Evolutionary conservation across 2,329 filamentous ascomycete species (phyloP).

Genomic region (Fusarium sp.): DNA sequence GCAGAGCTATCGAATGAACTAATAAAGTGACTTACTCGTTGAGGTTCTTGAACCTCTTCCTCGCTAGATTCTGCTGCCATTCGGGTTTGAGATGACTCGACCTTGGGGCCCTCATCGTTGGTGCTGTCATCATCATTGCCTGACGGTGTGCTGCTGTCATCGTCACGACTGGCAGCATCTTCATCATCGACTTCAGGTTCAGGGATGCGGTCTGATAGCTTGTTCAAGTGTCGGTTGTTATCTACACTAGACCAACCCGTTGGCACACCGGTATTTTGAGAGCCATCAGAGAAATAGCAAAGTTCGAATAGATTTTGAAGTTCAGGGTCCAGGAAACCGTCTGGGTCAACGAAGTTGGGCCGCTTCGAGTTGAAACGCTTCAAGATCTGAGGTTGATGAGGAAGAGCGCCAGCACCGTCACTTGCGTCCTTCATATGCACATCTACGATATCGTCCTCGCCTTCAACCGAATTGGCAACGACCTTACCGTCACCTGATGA

Average conservation of each 20-base stretch:
- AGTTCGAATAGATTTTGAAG: constrained; percentile 84
- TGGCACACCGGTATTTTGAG: constrained; percentile 71
- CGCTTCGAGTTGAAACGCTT: constrained; percentile 65
- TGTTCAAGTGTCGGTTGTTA: constrained; percentile 71
- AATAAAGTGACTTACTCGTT: constrained; percentile 46
- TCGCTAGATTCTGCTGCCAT: constrained; percentile 74
- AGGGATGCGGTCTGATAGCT: constrained; percentile 63
- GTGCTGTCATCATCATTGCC: constrained; percentile 68
- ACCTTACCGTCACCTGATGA: constrained; percentile 80
- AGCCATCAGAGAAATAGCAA: constrained; percentile 72
- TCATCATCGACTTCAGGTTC: constrained; percentile 61
- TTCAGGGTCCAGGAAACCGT: constrained; percentile 71
- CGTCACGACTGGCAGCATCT: constrained; percentile 65
- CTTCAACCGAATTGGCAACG: constrained; percentile 83
- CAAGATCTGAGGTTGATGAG: constrained; percentile 53
- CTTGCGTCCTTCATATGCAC: constrained; percentile 83
- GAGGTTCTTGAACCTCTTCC: constrained; percentile 60
- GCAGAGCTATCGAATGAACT: neutral
- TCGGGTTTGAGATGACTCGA: constrained; percentile 60
- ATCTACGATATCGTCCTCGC: constrained; percentile 92
- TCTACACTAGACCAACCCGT: constrained; percentile 78
- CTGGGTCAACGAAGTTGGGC: constrained; percentile 68
- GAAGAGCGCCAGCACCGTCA: constrained; percentile 50
- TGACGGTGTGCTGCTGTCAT: constrained; percentile 63
- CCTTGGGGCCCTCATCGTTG: constrained; percentile 63